Conservation (phyloP, 192 early-diverging fungal genomes). For the Entrophospora sp. region DNA sequence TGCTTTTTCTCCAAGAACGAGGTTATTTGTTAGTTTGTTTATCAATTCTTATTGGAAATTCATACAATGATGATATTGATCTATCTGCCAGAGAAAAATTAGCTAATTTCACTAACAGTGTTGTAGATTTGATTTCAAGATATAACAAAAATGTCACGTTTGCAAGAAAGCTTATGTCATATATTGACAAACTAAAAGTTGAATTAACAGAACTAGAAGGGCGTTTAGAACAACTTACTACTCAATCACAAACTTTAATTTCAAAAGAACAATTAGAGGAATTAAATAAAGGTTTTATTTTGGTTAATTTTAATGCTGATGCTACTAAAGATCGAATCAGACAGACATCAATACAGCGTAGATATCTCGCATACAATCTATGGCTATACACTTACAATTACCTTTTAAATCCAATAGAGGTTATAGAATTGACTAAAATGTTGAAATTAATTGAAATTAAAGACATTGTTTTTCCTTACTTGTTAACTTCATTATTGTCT, state of each 20-base stretch:
- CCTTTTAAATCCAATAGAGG: slow-evolving; percentile 25
- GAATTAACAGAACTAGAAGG: slow-evolving; percentile 29
- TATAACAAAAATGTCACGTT: slow-evolving; percentile 33
- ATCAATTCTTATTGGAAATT: slow-evolving; percentile 42
- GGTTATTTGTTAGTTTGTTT: slow-evolving; percentile 50
- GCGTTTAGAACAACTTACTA: slow-evolving; percentile 38
- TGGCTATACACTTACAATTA: slow-evolving; percentile 35
- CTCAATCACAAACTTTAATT: slow-evolving; percentile 35
- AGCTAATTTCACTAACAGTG: slow-evolving; percentile 31
- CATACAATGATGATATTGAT: slow-evolving; percentile 34
- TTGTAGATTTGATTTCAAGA: slow-evolving; percentile 19
- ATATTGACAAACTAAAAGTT: slow-evolving; percentile 39
- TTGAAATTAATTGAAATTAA: slow-evolving; percentile 29
- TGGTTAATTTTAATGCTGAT: slow-evolving; percentile 25
- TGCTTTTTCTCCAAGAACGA: slow-evolving; percentile 59
- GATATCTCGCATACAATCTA: slow-evolving; percentile 32
- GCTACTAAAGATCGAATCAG: slow-evolving; percentile 35
- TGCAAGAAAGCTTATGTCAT: slow-evolving; percentile 40
- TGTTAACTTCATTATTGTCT: slow-evolving; percentile 30
- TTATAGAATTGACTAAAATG: slow-evolving; percentile 27
- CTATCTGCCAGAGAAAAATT: slow-evolving; percentile 37
- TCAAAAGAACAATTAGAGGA: not conserved
- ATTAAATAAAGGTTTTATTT: not conserved
- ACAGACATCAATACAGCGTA: slow-evolving; percentile 29
- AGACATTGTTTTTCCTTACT: slow-evolving; percentile 23